Evolutionary conservation across 169 alveolate species (phyloP).

Genomic region (Perkinsus olseni): DNA sequence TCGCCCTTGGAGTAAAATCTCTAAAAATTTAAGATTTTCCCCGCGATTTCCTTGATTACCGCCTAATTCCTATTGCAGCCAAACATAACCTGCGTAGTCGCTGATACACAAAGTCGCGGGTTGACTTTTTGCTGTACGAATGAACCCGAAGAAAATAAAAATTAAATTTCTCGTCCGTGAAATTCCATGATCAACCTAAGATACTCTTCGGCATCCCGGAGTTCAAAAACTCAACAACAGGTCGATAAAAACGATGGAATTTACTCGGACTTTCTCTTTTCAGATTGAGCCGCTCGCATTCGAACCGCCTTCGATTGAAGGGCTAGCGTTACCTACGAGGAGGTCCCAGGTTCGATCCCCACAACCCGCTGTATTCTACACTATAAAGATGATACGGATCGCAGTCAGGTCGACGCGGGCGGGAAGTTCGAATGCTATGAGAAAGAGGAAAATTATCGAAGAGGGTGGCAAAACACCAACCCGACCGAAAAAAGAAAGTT

Average conservation of each 20-base stretch:
- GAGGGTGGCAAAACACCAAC: no score
- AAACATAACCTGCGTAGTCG: no score
- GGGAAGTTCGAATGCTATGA: no score
- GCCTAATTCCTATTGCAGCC: no score
- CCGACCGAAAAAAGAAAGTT: no score
- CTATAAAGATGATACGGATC: background rate
- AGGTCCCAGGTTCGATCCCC: background rate
- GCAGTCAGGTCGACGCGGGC: background rate
- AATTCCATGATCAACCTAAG: background rate
- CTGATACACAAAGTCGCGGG: no score
- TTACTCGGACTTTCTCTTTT: background rate
- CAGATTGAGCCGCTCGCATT: background rate
- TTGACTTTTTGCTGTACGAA: no score
- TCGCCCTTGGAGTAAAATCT: background rate
- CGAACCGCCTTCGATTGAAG: background rate
- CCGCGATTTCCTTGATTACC: no score
- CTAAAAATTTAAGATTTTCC: background rate
- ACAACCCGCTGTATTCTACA: background rate
- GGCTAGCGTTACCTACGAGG: background rate
- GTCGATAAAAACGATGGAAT: background rate
- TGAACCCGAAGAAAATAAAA: no score
- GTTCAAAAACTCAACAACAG: background rate
- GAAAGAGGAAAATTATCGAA: no score
- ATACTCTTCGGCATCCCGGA: no score
- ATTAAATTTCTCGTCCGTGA: background rate